Evolutionary conservation across 1,139 yeast species (phyloP), one percentile per base, ranked within the genome.

Genomic region (Kurtzmaniella quercitrusa): DNA sequence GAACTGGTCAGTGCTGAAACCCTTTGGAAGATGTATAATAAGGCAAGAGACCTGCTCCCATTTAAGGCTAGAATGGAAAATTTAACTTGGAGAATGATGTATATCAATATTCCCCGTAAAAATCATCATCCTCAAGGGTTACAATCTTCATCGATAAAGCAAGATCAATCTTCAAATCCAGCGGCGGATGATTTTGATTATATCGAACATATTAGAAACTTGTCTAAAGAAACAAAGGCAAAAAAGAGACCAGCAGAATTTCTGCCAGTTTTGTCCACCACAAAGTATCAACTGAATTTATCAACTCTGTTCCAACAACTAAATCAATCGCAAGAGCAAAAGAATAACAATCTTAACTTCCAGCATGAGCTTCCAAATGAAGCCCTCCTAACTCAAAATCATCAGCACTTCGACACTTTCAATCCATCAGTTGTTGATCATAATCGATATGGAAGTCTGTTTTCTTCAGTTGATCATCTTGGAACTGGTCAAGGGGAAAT

Each of bases 51-150:
- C n/a, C 75, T 84, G n/a, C 66, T 88, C 41, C 95, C 95, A 1
- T 82, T 85, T 60, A 76, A 79, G 47, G 75, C 79, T 37, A 69
- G 96, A 40, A 83, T 88, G 82, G 89, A 85, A 58, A 88, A 88
- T 59, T 65, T 88, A 42, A 82, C 94, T 11, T 88, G 96, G 96
- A 65, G 96, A 49, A 76, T 89, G 80, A 84, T 88, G 90, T 77
- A 75, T 42, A 67, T 85, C 55, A 77, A 78, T 49, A 59, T 17
- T 4, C 46, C 46, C 10, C 19, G 16, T 4, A 31, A 31, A 3
- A 6, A 29, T 14, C 38, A 29, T 14, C 38, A 37, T 17, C 42
- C 38, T 18, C 18, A 25, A 4, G n/a, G 37, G 15, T 25, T 29
- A 7, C 41, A 36, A 25, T 23, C 43, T 1, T 16, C 48, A 37